Percentiles rank a stretch among this genome's conserved stretches.
Evolutionary conservation across 1,139 yeast species (phyloP).

Genomic region (Blastobotrys indianensis): DNA sequence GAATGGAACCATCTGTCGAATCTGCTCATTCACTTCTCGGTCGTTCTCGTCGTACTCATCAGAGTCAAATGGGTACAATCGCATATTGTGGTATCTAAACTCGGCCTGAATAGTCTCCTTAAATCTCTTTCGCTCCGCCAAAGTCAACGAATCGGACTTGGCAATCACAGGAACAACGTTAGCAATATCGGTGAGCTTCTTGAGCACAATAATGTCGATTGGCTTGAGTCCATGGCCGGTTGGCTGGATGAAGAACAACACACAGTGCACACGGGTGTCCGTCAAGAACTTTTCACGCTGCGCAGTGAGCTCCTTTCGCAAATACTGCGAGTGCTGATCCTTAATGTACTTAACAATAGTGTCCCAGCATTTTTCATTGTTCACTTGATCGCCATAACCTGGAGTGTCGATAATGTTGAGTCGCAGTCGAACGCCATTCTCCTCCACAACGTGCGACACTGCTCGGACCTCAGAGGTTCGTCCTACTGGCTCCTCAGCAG

Average conservation of each 20-base stretch:
- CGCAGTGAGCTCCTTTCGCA: conserved; percentile 94
- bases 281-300: conserved; percentile 78
- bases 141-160: conserved; percentile 81
- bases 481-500: conserved; percentile 64
- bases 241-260: conserved; percentile 86
- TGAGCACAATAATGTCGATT: conserved; percentile 76
- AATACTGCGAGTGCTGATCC: conserved; percentile 90
- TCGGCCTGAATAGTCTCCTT: conserved; percentile 70
- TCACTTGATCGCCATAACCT: conserved; percentile 95
- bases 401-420: conserved; percentile 92
- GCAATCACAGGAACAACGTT: conserved; percentile 96
- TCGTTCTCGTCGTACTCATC: conserved; percentile 63
- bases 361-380: conserved; percentile 94
- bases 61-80: conserved; percentile 82
- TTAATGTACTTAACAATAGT: conserved; percentile 91
- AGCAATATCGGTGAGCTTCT: conserved; percentile 80
- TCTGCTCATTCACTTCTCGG: conserved; percentile 34
- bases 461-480: conserved; percentile 86
- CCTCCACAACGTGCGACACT: conserved; percentile 61
- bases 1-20: conserved; percentile 70
- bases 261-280: conserved; percentile 94
- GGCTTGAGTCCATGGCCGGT: conserved; percentile 74
- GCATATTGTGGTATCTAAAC: conserved; percentile 65
- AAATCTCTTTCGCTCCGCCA: conserved; percentile 74
- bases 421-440: conserved; percentile 81